Conservation (phyloP, 805 yeast species). For the Metschnikowia anglica region DNA sequence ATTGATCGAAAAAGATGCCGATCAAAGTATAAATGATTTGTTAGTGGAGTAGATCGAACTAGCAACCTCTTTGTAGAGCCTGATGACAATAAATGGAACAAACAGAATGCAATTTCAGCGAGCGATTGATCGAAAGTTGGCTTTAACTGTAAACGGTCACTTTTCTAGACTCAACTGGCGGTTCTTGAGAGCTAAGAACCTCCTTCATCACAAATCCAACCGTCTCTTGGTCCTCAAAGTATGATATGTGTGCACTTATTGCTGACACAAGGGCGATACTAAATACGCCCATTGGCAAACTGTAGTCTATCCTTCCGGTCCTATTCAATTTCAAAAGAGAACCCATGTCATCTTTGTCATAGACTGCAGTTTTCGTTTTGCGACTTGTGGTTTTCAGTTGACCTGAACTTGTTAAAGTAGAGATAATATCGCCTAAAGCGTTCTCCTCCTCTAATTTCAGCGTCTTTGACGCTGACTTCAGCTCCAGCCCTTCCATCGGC, state of each 20-base stretch:
- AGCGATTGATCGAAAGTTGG: neutral
- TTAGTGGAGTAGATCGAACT: conserved; percentile 32
- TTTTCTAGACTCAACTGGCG: conserved; percentile 27
- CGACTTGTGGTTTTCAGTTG: conserved; percentile 21
- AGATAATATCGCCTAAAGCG: conserved; percentile 42
- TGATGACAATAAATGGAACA: neutral
- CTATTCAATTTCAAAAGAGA: conserved; percentile 53
- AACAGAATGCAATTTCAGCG: too few species aligned
- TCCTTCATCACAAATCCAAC: conserved; percentile 76
- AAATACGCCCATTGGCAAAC: conserved; percentile 71
- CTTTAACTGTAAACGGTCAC: conserved; percentile 26
- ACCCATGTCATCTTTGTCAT: conserved; percentile 30
- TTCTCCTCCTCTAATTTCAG: conserved; percentile 27
- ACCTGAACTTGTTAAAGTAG: conserved; percentile 23
- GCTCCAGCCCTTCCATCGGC: conserved; percentile 1
- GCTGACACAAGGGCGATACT: conserved; percentile 81
- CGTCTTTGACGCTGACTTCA: conserved; percentile 16
- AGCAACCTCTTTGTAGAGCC: neutral
- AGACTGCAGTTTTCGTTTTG: conserved; percentile 26
- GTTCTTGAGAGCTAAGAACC: conserved; percentile 31
- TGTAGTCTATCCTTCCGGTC: conserved; percentile 79
- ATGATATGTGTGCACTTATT: conserved; percentile 82
- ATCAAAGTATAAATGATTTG: conserved; percentile 75
- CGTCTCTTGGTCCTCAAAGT: conserved; percentile 82
- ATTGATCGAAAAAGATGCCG: conserved; percentile 80